Base-by-base conservation (phyloP, 495 filamentous ascomycete species). In the Hypoxylon perforatum region DNA sequence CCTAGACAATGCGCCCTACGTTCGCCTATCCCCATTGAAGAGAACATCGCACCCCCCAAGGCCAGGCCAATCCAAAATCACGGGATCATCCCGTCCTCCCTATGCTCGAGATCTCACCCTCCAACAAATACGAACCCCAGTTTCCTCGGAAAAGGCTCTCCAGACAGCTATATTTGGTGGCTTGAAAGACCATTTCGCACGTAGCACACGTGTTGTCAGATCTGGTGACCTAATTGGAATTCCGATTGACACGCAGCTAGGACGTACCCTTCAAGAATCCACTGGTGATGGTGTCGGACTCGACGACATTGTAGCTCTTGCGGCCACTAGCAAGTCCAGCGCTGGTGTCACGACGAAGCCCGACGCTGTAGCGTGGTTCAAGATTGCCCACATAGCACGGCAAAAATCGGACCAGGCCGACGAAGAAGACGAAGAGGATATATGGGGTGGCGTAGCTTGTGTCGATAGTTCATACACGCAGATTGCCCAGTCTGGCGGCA, bases 91-190 rank as follows among this genome's bases (percentile, higher is more conserved):
- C n/a, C 86, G 81, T 38, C 95, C 96, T 0, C 96, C 93, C 1
- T 83, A 90, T 57, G 96, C 95, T 14, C 92, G 92, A 63, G 94
- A 98, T 73, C 89, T 98, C 23, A 96, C 91, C 0, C 76, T 99
- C n/a, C 83, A 92, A 44, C 95, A 96, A 64, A 85, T 99, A 39
- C 89, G 92, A 7, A 97, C 93, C 0, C 96, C 95, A 0, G 77
- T 94, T 8, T 92, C 92, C 7, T 93, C 91, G 35, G 94, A 98
- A 59, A 84, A 92, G 21, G 82, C 90, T 9, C 85, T 97, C 6
- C 92, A 98, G 66, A 89, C 91, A 12, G 88, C 87, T 8, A 83
- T 97, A 10, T 92, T 97, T 67, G 85, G 90, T 4, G 92, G 90
- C 4, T 73, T 99, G 19, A 97, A 96, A 73, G 86, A 86, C 42